Base-by-base conservation (phyloP, 106 monocot genomes). In the Amphibolis antarctica region DNA sequence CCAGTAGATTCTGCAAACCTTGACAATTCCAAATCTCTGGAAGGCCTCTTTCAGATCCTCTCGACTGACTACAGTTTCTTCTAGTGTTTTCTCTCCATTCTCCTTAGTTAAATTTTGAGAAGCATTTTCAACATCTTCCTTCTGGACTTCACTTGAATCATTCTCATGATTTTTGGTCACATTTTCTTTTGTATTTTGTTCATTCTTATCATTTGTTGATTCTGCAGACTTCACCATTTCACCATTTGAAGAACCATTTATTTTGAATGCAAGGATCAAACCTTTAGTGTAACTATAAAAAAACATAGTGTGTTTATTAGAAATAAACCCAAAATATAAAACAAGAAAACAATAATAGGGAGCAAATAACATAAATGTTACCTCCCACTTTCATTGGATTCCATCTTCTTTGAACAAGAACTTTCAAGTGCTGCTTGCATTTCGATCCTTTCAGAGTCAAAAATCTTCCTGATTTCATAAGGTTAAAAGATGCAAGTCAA, bases 21-120 rank as follows among this genome's bases (percentile, higher is more conserved):
- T 88, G n/a, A 93, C 74, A 43, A 52, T 82, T 71, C 92, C 92
- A 66, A 82, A 93, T 69, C 74, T 85, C 44, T 76, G 45, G 44
- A 93, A 85, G 15, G 79, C 61, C 28, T 63, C 22, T 61, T 68
- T 88, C 10, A 93, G 74, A 67, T 88, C 88, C 64, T 93, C 92
- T 19, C 88, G 73, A 21, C 76, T 75, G 17, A 93, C 67, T 30
- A 73, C 54, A 63, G 12, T 55, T 18, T 73, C 77, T 62, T 67
- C 28, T 9, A 6, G 36, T 44, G 31, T 66, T 53, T 15, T 28
- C 26, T 63, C 45, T 52, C 45, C 70, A 62, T 7, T 44, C 24
- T 9, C 59, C 28, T 36, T 12, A 49, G 55, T 11, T 5, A 46
- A 7, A 53, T 80, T 64, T 42, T 67, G 59, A 62, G 53, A 18